Evolutionary conservation across 345 rosid genomes (phyloP).

Genomic region (Euphorbia peplus): DNA sequence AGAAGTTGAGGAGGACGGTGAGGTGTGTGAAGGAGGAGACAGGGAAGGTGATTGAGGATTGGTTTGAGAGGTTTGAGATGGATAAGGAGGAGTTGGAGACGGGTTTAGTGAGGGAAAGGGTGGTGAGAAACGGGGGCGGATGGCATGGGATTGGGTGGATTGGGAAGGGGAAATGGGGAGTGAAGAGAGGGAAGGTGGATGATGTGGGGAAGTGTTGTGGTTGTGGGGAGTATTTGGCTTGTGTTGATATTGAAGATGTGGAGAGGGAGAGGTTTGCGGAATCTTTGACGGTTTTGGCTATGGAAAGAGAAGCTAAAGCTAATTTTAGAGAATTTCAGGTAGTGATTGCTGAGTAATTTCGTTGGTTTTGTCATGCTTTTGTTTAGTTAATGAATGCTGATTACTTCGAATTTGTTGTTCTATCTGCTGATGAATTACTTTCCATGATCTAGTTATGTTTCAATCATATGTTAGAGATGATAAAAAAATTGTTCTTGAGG

Average conservation of each 20-base stretch:
- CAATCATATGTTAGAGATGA: too few relatives aligned
- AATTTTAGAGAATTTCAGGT: conserved; percentile 88
- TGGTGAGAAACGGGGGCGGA: conserved; percentile 75
- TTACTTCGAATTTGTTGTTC: background rate
- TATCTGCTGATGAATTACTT: background rate
- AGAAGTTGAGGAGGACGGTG: conserved; percentile 58
- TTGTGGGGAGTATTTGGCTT: conserved; percentile 58
- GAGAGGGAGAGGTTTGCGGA: conserved; percentile 64
- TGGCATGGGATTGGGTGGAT: conserved; percentile 96
- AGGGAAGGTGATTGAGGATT: conserved; percentile 45
- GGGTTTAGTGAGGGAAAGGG: conserved; percentile 36
- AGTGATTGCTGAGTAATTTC: conserved; percentile 4
- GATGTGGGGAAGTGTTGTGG: conserved; percentile 53
- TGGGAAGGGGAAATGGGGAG: conserved; percentile 70
- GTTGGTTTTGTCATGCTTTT: conserved; percentile 6
- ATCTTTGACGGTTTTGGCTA: conserved; percentile 69
- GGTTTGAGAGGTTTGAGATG: conserved; percentile 51
- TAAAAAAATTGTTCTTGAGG: too few relatives aligned
- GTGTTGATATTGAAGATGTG: conserved; percentile 63
- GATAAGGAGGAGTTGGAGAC: conserved; percentile 29
- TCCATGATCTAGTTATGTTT: too few relatives aligned
- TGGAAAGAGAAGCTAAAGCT: conserved; percentile 72
- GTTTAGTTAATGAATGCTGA: background rate
- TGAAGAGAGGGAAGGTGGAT: conserved; percentile 51
- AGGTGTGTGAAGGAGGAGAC: conserved; percentile 62